Percentiles rank a stretch among this genome's conserved stretches.
These are phyloP conservation scores for Gracilaria domingensis DNA, from an alignment of 23 red algal species.

Conservation along the genomic window DNA sequence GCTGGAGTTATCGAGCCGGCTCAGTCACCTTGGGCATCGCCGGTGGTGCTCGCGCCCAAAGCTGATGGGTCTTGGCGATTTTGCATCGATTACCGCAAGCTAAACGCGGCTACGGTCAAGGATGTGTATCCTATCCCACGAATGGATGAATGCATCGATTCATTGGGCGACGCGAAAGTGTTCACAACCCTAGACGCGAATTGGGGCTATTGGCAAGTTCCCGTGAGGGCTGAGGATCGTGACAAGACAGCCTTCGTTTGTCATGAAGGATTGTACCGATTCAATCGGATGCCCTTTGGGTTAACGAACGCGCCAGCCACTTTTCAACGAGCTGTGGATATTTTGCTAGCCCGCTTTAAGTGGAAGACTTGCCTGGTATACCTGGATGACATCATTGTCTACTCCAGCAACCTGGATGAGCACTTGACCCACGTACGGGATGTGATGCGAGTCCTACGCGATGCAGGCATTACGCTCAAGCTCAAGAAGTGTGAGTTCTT, in stretches of 20 bases:
- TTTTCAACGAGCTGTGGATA: conserved; percentile 35
- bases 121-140: conserved; percentile 4
- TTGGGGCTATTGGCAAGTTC: conserved; percentile 35
- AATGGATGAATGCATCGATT: conserved; percentile 36
- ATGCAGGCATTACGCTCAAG: conserved; percentile 23
- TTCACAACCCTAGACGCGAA: conserved; percentile 43
- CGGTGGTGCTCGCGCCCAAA: conserved; percentile 28
- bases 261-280: conserved; percentile 29
- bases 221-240: background rate
- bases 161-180: background rate
- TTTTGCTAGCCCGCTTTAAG: conserved; percentile 14
- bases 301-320: conserved; percentile 40
- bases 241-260: conserved; percentile 21
- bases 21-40: conserved; percentile 19
- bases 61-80: conserved; percentile 15
- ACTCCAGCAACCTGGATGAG: background rate
- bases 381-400: conserved; percentile 22
- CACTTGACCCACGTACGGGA: background rate
- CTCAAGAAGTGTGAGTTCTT: conserved; percentile 13
- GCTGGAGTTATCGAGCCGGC: conserved; percentile 22
- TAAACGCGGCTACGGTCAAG: conserved; percentile 23
- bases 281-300: conserved; percentile 35
- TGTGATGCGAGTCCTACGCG: background rate
- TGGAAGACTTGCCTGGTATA: conserved; percentile 22
- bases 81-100: conserved; percentile 30